Base-by-base conservation (phyloP, 225 moss, liverwort and hornwort species). In the Pseudoscleropodium purum region DNA sequence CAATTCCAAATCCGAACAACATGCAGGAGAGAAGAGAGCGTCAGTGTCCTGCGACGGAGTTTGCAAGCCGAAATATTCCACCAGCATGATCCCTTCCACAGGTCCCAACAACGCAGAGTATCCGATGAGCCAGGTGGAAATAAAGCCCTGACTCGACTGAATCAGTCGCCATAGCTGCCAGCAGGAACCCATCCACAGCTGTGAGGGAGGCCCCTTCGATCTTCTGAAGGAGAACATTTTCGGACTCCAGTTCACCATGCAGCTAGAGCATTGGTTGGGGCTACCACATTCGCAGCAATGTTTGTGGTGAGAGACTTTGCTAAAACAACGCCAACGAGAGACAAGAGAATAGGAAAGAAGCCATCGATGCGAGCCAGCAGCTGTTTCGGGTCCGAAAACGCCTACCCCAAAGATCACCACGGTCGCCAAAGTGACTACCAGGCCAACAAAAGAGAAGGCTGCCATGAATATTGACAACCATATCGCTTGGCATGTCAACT, bases 231-330 rank as follows among this genome's bases (percentile, higher is more conserved):
- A 95, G 81, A 96, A 95, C 7, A 88, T 8, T 1, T 88, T 59
- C 19, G 97, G 98, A 69, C 92, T 93, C 61, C 97, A 36, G 81
- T 97, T 98, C 79, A 98, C 95, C 2, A n/a, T n/a, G n/a, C n/a
- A n/a, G n/a, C n/a, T n/a, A 98, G 90, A 39, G 97, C 96, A 59
- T 98, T 98, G 8, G 96, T 96, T 66, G 98, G 96, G 29, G 96
- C 98, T 52, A 97, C 98, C 66, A 98, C 94, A n/a, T 98, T 98
- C 13, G 98, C 98, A 31, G 97, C 98, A 79, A 97, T 98, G 87
- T 98, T 97, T 18, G 98, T 97, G n/a, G 96, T 97, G n/a, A 98
- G 90, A 5, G 97, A n/a, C n/a, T n/a, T 97, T 12, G 97, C 98
- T 86, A 98, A 65, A 90, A 96, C 91, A 10, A 98, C 95, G n/a